phyloP scores from a whole-genome alignment of 1,284 basidiomycete genomes.

The Apiotrichum veenhuisii region DNA sequence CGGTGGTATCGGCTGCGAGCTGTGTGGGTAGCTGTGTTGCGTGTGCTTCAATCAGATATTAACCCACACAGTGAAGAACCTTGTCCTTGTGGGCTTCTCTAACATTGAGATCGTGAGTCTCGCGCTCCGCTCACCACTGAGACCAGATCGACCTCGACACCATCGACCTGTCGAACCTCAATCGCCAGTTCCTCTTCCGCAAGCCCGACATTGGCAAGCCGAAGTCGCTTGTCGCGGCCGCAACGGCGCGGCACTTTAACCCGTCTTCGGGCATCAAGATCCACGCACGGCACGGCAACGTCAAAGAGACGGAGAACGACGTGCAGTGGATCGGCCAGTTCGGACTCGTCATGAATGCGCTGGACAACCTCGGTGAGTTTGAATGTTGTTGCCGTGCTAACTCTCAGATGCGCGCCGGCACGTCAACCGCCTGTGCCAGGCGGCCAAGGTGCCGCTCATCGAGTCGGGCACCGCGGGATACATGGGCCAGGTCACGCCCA shows the following conservation, averaged over 20 bases:
- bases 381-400: background rate
- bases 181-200: constrained; percentile 94
- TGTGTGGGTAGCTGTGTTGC: constrained; percentile 59
- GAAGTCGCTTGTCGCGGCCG: constrained; percentile 88
- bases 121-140: background rate
- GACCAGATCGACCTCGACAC: constrained; percentile 88
- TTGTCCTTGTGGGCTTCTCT: constrained; percentile 87
- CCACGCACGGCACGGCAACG: constrained; percentile 86
- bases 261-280: constrained; percentile 68
- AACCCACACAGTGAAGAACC: constrained; percentile 74
- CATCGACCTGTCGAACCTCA: constrained; percentile 96
- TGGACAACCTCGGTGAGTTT: constrained; percentile 83
- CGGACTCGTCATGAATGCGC: constrained; percentile 89
- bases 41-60: background rate
- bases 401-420: constrained; percentile 73
- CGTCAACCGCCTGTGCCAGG: constrained; percentile 96
- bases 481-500: constrained; percentile 64
- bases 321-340: constrained; percentile 84
- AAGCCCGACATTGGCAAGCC: constrained; percentile 97
- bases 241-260: constrained; percentile 86
- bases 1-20: constrained; percentile 95
- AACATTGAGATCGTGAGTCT: constrained; percentile 67
- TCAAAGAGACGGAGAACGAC: constrained; percentile 90
- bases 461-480: constrained; percentile 98
- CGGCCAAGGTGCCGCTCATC: constrained; percentile 81